A percentile compares a stretch with the other conserved stretches of the same genome.
phyloP scores from a whole-genome alignment of 1,284 basidiomycete species.

The Moesziomyces aphidis region DNA sequence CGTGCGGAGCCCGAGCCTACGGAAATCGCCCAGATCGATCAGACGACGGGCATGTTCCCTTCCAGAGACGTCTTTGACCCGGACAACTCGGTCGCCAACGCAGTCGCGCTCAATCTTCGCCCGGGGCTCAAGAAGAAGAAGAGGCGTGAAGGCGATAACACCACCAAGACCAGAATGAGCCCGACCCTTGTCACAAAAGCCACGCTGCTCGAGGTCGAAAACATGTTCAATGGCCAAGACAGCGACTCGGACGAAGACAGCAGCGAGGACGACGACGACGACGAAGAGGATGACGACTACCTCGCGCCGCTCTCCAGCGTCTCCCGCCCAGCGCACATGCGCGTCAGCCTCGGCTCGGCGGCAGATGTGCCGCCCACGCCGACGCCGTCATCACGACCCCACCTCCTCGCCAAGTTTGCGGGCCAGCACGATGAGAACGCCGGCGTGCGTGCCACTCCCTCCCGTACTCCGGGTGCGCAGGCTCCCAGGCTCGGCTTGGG shows the following conservation, averaged over 20 bases:
- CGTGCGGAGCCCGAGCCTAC: constrained; percentile 23
- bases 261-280: constrained; percentile 41
- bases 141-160: constrained; percentile 39
- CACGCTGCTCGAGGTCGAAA: constrained; percentile 58
- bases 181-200: constrained; percentile 63
- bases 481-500: constrained; percentile 20
- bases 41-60: constrained; percentile 41
- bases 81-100: constrained; percentile 48
- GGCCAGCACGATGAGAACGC: constrained; percentile 53
- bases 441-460: constrained; percentile 37
- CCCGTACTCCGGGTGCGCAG: constrained; percentile 25
- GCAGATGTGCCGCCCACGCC: constrained; percentile 51
- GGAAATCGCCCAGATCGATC: constrained; percentile 23
- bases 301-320: constrained; percentile 30
- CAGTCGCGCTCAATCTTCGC: constrained; percentile 47
- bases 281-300: constrained; percentile 39
- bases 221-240: constrained; percentile 64
- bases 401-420: constrained; percentile 11
- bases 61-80: constrained; percentile 44
- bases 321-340: constrained; percentile 14
- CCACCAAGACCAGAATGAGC: constrained; percentile 38
- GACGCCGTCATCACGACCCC: constrained; percentile 38
- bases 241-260: constrained; percentile 41
- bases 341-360: constrained; percentile 25
- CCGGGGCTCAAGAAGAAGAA: constrained; percentile 45